Evolutionary conservation across 805 yeast species (phyloP).

Genomic region (Spathaspora arborariae): DNA sequence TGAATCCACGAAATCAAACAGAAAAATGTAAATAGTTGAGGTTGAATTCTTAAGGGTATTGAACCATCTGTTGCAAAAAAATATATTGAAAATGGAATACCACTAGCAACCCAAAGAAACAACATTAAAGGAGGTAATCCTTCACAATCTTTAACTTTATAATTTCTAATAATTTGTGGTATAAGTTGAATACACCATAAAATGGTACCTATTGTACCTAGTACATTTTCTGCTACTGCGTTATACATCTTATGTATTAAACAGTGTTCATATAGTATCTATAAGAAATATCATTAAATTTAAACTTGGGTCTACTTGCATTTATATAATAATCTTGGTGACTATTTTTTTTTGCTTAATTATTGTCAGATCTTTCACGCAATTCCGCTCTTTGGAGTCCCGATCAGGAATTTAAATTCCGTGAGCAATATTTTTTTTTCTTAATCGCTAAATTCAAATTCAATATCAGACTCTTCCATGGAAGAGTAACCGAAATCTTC

Average conservation of each 20-base stretch:
- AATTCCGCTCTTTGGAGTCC: background rate
- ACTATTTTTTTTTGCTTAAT: background rate
- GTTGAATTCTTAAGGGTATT: constrained; percentile 81
- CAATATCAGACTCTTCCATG: background rate
- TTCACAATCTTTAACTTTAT: constrained; percentile 68
- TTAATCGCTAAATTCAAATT: background rate
- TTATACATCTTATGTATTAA: constrained; percentile 12
- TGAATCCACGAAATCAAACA: constrained; percentile 67
- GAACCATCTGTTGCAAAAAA: constrained; percentile 68
- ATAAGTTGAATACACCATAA: constrained; percentile 90
- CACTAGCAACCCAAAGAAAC: constrained; percentile 72
- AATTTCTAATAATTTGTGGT: constrained; percentile 80
- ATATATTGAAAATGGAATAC: constrained; percentile 84
- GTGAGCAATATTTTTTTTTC: background rate
- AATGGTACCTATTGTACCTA: constrained; percentile 87
- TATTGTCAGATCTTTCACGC: background rate
- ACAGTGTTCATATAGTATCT: background rate
- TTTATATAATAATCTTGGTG: background rate
- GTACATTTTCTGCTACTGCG: constrained; percentile 59
- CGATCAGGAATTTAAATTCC: background rate
- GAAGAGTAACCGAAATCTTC: background rate
- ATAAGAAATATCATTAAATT: background rate
- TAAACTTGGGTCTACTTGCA: background rate
- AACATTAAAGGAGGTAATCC: constrained; percentile 90
- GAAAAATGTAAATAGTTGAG: constrained; percentile 73